phyloP scores from a whole-genome alignment of 1,284 basidiomycete species.

The Rhodofomes roseus region DNA sequence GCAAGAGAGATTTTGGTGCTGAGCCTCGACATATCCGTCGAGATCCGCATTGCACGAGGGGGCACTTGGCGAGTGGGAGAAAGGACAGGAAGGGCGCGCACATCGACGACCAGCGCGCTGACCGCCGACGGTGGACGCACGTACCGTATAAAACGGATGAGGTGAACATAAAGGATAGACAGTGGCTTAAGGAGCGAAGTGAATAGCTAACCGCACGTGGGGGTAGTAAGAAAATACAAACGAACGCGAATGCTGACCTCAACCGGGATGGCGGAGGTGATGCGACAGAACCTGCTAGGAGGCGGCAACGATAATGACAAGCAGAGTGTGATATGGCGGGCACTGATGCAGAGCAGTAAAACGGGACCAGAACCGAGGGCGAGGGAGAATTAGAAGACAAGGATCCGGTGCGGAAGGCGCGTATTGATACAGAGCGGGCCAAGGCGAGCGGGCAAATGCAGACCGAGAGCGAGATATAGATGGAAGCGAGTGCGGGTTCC shows the following conservation, averaged over 20 bases:
- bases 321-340: background rate
- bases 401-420: background rate
- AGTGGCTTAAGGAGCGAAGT: background rate
- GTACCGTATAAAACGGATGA: background rate
- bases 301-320: background rate
- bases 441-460: background rate
- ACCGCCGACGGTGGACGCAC: background rate
- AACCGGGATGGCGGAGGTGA: background rate
- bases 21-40: background rate
- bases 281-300: background rate
- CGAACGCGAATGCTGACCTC: background rate
- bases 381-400: background rate
- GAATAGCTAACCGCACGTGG: background rate
- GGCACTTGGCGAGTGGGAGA: background rate
- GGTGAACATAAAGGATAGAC: background rate
- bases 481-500: background rate
- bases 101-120: background rate
- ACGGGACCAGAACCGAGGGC: background rate
- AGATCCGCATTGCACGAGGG: background rate
- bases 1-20: background rate
- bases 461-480: background rate
- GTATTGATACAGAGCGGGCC: background rate
- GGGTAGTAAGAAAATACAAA: background rate
- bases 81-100: background rate
- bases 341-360: background rate